A percentile compares a stretch with the other conserved stretches of the same genome.
These are phyloP conservation scores for Barnettozyma sp. DNA, from an alignment of 805 yeast species.

Conservation along the genomic window DNA sequence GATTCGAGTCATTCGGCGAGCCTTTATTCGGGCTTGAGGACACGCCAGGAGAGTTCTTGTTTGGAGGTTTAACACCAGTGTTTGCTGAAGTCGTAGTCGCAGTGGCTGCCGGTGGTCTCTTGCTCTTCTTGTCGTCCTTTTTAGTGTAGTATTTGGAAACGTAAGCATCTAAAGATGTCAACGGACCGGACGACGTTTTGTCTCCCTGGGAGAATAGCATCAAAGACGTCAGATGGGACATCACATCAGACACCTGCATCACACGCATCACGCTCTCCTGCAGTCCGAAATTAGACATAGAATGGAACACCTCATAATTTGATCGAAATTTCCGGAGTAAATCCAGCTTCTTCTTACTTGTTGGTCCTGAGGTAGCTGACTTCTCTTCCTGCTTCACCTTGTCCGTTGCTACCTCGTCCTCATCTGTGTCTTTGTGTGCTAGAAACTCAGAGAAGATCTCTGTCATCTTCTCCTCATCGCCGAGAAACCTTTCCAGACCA, in stretches of 20 bases:
- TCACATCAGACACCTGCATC: constrained; percentile 70
- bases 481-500: constrained; percentile 36
- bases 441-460: constrained; percentile 12
- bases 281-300: constrained; percentile 52
- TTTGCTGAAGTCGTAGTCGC: no score
- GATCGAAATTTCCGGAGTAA: constrained; percentile 29
- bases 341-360: constrained; percentile 14
- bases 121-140: constrained; percentile 4
- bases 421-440: no score
- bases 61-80: no score
- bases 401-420: no score
- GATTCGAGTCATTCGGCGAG: background rate
- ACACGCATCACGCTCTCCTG: constrained; percentile 61
- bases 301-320: constrained; percentile 38
- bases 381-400: constrained; percentile 1
- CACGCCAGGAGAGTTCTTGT: constrained; percentile 6
- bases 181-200: constrained; percentile 46
- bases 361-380: background rate
- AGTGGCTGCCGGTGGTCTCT: no score
- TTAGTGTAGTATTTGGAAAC: constrained; percentile 18
- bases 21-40: background rate
- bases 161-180: constrained; percentile 44
- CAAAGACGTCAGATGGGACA: constrained; percentile 62
- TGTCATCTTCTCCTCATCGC: constrained; percentile 22
- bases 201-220: constrained; percentile 46